Percentiles rank a stretch among this genome's conserved stretches.
Conservation (phyloP, 768 basidiomycete species). For the Galerina sulciceps region DNA sequence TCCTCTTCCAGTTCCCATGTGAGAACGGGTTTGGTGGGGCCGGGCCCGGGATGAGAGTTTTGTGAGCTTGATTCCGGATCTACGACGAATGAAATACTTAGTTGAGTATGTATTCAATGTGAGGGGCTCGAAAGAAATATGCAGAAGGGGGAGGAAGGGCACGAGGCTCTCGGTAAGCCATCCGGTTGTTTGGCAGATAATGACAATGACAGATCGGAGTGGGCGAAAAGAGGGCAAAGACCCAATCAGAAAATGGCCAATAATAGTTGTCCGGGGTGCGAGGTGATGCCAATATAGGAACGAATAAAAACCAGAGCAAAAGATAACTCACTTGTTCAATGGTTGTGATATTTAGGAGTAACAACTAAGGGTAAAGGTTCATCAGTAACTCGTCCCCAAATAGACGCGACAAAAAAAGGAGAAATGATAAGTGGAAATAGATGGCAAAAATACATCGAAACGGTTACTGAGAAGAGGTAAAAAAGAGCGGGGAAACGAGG, state of each 20-base stretch:
- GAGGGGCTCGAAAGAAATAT: constrained; percentile 11
- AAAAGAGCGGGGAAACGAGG: too few species aligned
- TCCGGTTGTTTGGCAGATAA: neutral
- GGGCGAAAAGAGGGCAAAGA: constrained; percentile 1
- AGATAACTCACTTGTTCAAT: constrained; percentile 82
- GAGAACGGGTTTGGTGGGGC: constrained; percentile 87
- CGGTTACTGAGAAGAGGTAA: too few species aligned
- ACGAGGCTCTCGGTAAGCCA: constrained; percentile 5
- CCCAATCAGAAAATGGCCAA: neutral
- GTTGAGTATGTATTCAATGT: neutral
- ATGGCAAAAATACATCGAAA: neutral
- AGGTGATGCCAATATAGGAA: neutral
- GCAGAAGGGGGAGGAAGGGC: constrained; percentile 7
- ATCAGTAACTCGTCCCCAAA: constrained; percentile 9
- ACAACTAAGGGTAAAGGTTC: constrained; percentile 48
- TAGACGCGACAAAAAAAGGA: neutral
- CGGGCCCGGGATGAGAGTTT: constrained; percentile 62
- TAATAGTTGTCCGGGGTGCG: neutral
- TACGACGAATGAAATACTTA: constrained; percentile 29
- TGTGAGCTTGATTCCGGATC: constrained; percentile 89
- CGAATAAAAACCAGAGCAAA: neutral
- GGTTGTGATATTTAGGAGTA: constrained; percentile 90
- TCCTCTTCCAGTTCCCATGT: constrained; percentile 75
- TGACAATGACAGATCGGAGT: constrained; percentile 20
- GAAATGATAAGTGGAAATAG: neutral